Percentiles rank a stretch among this genome's conserved stretches.
Evolutionary conservation across 306 rosid species (phyloP).

Genomic region (Lotus japonicus): DNA sequence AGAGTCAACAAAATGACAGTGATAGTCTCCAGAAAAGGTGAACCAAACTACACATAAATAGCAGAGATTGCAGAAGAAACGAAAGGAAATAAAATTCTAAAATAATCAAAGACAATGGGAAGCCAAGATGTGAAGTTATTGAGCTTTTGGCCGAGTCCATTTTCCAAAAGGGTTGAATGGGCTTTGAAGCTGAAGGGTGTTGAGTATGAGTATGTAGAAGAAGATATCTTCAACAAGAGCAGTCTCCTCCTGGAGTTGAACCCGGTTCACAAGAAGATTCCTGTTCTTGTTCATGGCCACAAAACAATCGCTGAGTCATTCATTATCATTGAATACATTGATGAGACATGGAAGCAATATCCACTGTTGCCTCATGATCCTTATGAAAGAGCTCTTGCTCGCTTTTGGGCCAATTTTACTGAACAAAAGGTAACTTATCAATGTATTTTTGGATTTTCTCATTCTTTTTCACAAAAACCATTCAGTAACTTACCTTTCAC

Average conservation of each 20-base stretch:
- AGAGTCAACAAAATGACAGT: neutral
- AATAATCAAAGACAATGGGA: slow-evolving; percentile 14
- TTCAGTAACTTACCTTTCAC: neutral
- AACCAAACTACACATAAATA: neutral
- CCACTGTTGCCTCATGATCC: slow-evolving; percentile 34
- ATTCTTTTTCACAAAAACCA: too few relatives aligned
- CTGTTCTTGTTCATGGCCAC: slow-evolving; percentile 12
- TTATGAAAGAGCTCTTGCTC: slow-evolving; percentile 22
- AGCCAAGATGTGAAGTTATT: slow-evolving; percentile 24
- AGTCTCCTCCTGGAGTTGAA: slow-evolving; percentile 27
- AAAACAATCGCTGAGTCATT: slow-evolving; percentile 21
- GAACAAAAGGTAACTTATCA: slow-evolving; percentile 33
- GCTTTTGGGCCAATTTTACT: slow-evolving; percentile 31
- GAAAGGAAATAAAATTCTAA: neutral
- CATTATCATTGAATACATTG: slow-evolving; percentile 33
- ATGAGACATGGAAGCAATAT: slow-evolving; percentile 22
- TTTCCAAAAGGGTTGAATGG: slow-evolving; percentile 30
- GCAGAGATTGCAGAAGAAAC: neutral
- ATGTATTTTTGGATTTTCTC: too few relatives aligned
- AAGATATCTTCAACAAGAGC: slow-evolving; percentile 33
- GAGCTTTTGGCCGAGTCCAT: slow-evolving; percentile 27
- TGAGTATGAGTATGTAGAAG: slow-evolving; percentile 32
- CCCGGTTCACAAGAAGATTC: slow-evolving; percentile 30
- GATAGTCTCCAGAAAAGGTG: neutral
- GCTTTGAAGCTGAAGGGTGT: slow-evolving; percentile 17